Conservation (phyloP, 176 grass and related monocot genomes). For the Otatea glauca region DNA sequence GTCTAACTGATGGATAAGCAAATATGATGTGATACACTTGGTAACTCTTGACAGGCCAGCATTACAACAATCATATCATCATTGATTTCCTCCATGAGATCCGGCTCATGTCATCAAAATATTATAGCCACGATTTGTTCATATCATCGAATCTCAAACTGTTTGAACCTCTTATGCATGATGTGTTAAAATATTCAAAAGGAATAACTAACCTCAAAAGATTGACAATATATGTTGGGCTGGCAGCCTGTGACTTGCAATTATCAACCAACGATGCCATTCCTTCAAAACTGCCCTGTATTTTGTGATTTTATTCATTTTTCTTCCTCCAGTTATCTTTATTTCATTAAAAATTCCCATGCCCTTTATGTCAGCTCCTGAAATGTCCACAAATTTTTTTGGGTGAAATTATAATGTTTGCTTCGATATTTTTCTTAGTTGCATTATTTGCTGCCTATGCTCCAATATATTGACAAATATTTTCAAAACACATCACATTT, state of each 20-base stretch:
- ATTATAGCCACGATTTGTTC: background rate
- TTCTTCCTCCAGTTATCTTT: background rate
- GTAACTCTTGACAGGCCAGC: background rate
- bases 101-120: background rate
- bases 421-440: background rate
- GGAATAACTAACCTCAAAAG: background rate
- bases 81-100: conserved; percentile 4
- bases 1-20: conserved; percentile 10
- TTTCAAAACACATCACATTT: background rate
- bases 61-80: background rate
- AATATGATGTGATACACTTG: background rate
- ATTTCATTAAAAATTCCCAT: background rate
- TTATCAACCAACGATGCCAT: background rate
- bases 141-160: background rate
- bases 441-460: background rate
- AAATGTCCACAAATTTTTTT: background rate
- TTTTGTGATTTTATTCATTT: background rate
- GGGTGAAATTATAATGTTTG: background rate
- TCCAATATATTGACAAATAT: background rate
- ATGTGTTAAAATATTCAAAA: conserved; percentile 17
- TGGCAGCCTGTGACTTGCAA: background rate
- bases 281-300: background rate
- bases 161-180: background rate
- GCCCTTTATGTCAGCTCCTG: background rate
- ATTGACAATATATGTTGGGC: background rate